Base-by-base conservation (phyloP, 148 eudicot species). In the Dysphania ambrosioides region DNA sequence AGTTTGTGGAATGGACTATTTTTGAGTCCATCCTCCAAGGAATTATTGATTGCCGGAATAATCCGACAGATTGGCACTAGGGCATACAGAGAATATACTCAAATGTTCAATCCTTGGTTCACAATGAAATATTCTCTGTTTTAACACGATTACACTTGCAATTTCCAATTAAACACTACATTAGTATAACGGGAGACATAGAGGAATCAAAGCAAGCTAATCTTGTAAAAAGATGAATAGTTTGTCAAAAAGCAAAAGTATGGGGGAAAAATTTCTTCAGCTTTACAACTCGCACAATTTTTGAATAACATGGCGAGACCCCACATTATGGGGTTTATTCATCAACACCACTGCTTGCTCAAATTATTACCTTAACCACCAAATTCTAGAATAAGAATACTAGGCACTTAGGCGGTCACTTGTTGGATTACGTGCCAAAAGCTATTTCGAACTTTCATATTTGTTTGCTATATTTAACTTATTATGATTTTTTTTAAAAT, bases 341-440 rank as follows among this genome's bases (percentile, higher is more conserved):
- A 53, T 65, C 42, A 32, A 12, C 38, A 64, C 21, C 61, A 74
- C 53, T 64, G 38, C 65, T 55, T 47, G 71, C 77, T 51, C 49
- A n/a, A 74, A 74, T 74, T 29, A 74, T 74, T 65, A 64, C 71
- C 10, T 6, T 74, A 74, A 64, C 70, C 42, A 74, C 77, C 60
- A 73, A 2, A 62, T 42, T 61, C 58, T 63, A 62, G 41, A 63
- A 44, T 29, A 61, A 63, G 59, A 44, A 63, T 36, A 56, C 32
- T 55, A 56, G 18, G 36, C 26, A 5, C 24, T n/a, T n/a, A n/a
- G n/a, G n/a, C n/a, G n/a, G n/a, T n/a, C n/a, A n/a, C n/a, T n/a
- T n/a, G n/a, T n/a, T n/a, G n/a, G n/a, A n/a, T n/a, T n/a, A n/a
- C n/a, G n/a, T n/a, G n/a, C n/a, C n/a, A n/a, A n/a, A n/a, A n/a